These are phyloP conservation scores for Solanum chaucha DNA, from an alignment of 257 asterid genomes.

Conservation along the genomic window DNA sequence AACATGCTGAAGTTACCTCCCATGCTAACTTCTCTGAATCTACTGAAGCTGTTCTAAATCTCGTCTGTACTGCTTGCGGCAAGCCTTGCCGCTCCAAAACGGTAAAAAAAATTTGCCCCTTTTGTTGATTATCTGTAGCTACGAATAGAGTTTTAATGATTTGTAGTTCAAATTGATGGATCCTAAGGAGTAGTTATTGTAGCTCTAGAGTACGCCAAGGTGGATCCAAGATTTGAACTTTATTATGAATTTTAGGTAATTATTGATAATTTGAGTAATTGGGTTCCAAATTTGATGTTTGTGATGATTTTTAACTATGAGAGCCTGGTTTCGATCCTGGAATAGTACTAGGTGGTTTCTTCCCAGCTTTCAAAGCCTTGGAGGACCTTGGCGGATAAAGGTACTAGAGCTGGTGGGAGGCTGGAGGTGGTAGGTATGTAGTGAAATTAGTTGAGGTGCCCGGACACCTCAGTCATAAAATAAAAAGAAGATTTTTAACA, in stretches of 20 bases:
- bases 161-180: not conserved
- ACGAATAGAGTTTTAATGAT: not conserved
- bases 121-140: not conserved
- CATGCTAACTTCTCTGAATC: conserved; percentile 84
- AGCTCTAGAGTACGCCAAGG: not conserved
- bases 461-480: not conserved
- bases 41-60: conserved; percentile 74
- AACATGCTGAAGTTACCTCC: conserved; percentile 83
- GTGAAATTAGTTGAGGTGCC: not conserved
- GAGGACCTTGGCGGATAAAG: not conserved
- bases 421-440: not conserved
- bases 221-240: not conserved
- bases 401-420: not conserved
- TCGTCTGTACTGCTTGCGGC: conserved; percentile 72
- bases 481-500: not conserved
- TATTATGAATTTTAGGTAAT: not conserved
- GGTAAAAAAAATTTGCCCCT: conserved; percentile 7
- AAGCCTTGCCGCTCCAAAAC: conserved; percentile 96
- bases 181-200: not conserved
- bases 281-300: not conserved
- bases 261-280: not conserved
- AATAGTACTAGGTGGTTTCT: not conserved
- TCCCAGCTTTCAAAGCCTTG: not conserved
- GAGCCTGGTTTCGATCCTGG: not conserved
- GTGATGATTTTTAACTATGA: not conserved